Conservation (phyloP, 148 eudicot species). For the Fagopyrum esculentum region DNA sequence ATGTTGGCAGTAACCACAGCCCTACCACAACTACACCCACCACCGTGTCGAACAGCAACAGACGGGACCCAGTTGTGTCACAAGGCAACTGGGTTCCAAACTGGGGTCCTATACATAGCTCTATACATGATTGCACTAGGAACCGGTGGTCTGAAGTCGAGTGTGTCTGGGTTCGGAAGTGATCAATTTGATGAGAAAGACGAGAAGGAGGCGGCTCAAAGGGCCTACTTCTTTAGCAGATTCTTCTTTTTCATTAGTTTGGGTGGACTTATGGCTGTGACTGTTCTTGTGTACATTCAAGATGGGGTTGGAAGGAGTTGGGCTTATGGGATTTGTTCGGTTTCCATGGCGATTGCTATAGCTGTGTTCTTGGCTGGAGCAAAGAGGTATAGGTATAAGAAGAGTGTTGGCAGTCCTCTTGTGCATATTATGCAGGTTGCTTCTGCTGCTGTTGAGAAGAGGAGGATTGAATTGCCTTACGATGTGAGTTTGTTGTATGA, state of each 20-base stretch:
- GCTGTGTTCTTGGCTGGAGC: conserved; percentile 48
- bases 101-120: conserved; percentile 29
- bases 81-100: conserved; percentile 59
- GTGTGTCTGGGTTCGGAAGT: conserved; percentile 68
- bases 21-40: conserved; percentile 54
- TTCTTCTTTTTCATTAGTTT: conserved; percentile 87
- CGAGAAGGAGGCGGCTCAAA: conserved; percentile 60
- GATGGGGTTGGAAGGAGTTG: conserved; percentile 67
- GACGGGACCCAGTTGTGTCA: conserved; percentile 27
- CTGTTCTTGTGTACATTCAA: conserved; percentile 77
- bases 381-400: conserved; percentile 65
- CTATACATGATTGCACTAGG: conserved; percentile 56
- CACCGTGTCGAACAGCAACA: conserved; percentile 34
- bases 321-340: conserved; percentile 78
- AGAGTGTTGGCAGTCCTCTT: conserved; percentile 66
- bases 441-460: conserved; percentile 51
- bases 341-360: conserved; percentile 58
- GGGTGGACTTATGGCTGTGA: conserved; percentile 73
- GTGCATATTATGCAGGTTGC: conserved; percentile 63
- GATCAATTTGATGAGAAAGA: conserved; percentile 72
- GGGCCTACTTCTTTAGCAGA: conserved; percentile 76
- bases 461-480: conserved; percentile 44
- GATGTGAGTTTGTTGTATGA: conserved; percentile 53
- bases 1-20: conserved; percentile 55
- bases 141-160: conserved; percentile 62